Evolutionary conservation across 176 grass and related monocot genomes (phyloP).

Genomic region (Ensete glaucum): DNA sequence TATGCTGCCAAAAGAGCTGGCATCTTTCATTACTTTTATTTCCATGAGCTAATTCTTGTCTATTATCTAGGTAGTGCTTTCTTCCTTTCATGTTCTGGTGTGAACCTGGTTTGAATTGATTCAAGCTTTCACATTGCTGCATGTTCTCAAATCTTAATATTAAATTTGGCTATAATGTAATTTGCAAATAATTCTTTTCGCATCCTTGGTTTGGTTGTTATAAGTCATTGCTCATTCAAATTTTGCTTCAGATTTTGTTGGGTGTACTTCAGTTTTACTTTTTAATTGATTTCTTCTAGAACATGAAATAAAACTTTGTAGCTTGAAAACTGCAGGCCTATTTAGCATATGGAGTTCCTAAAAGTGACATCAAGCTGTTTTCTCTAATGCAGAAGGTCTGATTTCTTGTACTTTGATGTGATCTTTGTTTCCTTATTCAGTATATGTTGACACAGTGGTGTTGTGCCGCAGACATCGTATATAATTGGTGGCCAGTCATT

Average conservation of each 20-base stretch:
- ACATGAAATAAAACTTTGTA: neutral
- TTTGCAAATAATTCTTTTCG: no score
- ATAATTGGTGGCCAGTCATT: conserved; percentile 74
- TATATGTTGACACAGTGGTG: conserved; percentile 11
- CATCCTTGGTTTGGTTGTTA: no score
- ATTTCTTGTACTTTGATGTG: conserved; percentile 18
- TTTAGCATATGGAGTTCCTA: conserved; percentile 95
- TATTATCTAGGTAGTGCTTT: no score
- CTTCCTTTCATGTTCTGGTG: no score
- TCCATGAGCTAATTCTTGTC: no score
- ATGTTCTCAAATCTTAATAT: no score
- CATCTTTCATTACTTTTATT: no score
- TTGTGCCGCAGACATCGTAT: conserved; percentile 65
- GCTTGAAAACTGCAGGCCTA: conserved; percentile 48
- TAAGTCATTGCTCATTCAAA: no score
- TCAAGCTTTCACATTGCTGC: no score
- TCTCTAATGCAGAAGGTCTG: conserved; percentile 98
- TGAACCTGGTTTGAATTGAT: no score
- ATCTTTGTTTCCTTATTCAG: conserved; percentile 10
- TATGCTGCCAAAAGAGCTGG: no score
- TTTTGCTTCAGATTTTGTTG: neutral
- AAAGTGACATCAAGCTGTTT: conserved; percentile 94
- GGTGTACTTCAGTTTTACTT: conserved; percentile 7
- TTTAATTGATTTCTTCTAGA: neutral
- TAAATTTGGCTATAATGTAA: neutral